phyloP scores from a whole-genome alignment of 305 asterid species.

The Fraxinus ornus region DNA sequence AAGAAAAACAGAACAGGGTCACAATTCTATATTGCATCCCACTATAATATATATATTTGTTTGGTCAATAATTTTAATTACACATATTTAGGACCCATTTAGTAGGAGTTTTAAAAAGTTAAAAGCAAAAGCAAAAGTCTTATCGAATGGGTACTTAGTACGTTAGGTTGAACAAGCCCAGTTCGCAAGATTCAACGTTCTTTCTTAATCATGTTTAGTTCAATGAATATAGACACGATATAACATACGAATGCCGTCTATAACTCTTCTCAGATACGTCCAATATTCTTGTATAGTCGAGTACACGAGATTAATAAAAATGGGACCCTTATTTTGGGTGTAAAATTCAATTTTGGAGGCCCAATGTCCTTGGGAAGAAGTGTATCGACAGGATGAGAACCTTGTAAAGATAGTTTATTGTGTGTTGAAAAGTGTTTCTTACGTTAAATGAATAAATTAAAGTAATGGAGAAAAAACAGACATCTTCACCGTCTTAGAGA shows the following conservation, averaged over 20 bases:
- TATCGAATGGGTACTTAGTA: no score
- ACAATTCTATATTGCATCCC: constrained; percentile 28
- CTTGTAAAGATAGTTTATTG: constrained; percentile 62
- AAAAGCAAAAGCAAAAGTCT: background rate
- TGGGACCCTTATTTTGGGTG: constrained; percentile 42
- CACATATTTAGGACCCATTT: background rate
- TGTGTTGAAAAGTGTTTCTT: constrained; percentile 50
- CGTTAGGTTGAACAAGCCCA: background rate
- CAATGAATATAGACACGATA: constrained; percentile 4
- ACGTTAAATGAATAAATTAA: constrained; percentile 42
- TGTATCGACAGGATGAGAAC: constrained; percentile 72
- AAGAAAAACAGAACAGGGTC: constrained; percentile 50
- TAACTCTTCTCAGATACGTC: background rate
- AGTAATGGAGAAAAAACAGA: constrained; percentile 58
- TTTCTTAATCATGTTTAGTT: background rate
- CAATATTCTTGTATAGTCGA: background rate
- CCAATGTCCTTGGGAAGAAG: constrained; percentile 50
- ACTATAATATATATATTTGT: constrained; percentile 13
- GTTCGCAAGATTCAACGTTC: background rate
- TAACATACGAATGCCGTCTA: background rate
- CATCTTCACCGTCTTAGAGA: constrained; percentile 94
- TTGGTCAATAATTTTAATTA: constrained; percentile 2
- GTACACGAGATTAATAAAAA: background rate
- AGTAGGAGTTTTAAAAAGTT: background rate
- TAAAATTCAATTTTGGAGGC: constrained; percentile 43